These are phyloP conservation scores for Irpex rosettiformis DNA, from an alignment of 1,284 basidiomycete genomes.

Conservation along the genomic window DNA sequence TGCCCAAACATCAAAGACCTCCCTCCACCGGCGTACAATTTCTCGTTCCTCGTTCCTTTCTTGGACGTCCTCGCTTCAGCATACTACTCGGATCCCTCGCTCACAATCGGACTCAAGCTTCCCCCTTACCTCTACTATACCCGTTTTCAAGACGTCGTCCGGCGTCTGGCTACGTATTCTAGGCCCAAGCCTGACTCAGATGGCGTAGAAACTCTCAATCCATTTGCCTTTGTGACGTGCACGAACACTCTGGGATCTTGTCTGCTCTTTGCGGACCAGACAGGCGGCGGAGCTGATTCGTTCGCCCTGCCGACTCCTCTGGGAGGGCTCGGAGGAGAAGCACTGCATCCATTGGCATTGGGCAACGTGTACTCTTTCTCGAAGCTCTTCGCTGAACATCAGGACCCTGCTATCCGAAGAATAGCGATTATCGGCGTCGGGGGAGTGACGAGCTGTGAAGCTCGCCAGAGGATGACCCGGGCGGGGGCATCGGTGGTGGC, in stretches of 20 bases:
- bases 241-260: conserved; percentile 76
- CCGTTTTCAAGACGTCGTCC: conserved; percentile 58
- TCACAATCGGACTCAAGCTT: conserved; percentile 75
- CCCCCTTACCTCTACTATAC: conserved; percentile 69
- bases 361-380: conserved; percentile 70
- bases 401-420: conserved; percentile 37
- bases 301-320: conserved; percentile 60
- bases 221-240: conserved; percentile 49
- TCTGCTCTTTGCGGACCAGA: conserved; percentile 58
- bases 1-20: conserved; percentile 72
- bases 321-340: conserved; percentile 74
- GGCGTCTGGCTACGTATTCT: conserved; percentile 35
- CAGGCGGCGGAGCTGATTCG: conserved; percentile 13
- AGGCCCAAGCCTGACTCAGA: conserved; percentile 22
- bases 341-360: conserved; percentile 69
- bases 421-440: conserved; percentile 73
- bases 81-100: conserved; percentile 43
- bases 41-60: conserved; percentile 40
- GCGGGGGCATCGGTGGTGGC: conserved; percentile 73
- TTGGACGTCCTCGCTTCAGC: conserved; percentile 50
- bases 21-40: conserved; percentile 65
- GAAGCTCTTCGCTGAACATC: conserved; percentile 42
- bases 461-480: conserved; percentile 57
- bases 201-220: conserved; percentile 35
- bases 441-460: conserved; percentile 63